Percentiles rank a stretch among this genome's conserved stretches.
Conservation (phyloP, 2,329 filamentous ascomycete species). For the Aspergillus proliferans region DNA sequence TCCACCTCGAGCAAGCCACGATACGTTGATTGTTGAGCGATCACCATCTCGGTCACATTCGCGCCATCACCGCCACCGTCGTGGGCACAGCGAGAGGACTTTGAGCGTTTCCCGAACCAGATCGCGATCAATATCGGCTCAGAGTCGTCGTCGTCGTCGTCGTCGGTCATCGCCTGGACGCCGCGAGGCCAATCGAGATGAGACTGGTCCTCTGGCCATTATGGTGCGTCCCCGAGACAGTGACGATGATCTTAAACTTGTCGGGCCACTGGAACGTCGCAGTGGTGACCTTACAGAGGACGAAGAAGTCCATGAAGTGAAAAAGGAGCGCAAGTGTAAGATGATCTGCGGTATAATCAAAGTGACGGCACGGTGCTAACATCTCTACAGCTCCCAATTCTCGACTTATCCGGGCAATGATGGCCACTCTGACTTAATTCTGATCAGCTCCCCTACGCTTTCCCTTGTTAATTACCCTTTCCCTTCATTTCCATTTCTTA, state of each 20-base stretch:
- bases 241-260: conserved; percentile 60
- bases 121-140: conserved; percentile 31
- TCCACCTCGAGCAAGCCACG: conserved; percentile 22
- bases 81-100: conserved; percentile 22
- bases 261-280: conserved; percentile 61
- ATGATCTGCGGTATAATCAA: conserved; percentile 40
- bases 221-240: conserved; percentile 43
- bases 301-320: conserved; percentile 56
- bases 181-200: conserved; percentile 33
- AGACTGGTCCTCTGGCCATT: conserved; percentile 45
- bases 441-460: background rate
- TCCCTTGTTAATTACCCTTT: background rate
- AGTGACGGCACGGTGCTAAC: conserved; percentile 16
- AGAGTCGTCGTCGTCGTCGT: conserved; percentile 24
- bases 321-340: conserved; percentile 94
- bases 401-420: conserved; percentile 60
- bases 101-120: conserved; percentile 26
- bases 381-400: conserved; percentile 54
- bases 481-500: background rate
- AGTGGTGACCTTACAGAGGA: conserved; percentile 31
- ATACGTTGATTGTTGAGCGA: conserved; percentile 27
- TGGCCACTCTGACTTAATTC: conserved; percentile 60
- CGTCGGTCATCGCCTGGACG: conserved; percentile 33
- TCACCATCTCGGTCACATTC: conserved; percentile 21
- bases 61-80: conserved; percentile 18